Percentiles rank a stretch among this genome's conserved stretches.
Conservation (phyloP, 164 flowering plant genomes). For the Platanus orientalis region DNA sequence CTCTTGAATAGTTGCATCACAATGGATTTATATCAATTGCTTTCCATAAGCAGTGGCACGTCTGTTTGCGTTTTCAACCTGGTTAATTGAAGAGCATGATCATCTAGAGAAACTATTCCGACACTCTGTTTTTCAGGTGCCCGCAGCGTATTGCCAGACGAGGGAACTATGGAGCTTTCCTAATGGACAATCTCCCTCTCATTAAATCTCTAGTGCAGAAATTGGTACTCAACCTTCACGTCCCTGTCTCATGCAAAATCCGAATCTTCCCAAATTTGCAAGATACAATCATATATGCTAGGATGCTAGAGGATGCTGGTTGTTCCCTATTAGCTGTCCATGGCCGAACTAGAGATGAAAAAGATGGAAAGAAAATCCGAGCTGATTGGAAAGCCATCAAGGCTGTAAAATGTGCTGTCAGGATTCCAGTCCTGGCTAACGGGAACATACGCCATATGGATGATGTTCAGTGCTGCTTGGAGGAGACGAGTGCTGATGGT, state of each 20-base stretch:
- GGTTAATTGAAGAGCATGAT: too few relatives aligned
- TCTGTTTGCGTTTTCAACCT: too few relatives aligned
- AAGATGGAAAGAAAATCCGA: conserved; percentile 73
- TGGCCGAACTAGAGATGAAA: conserved; percentile 92
- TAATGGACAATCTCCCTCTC: conserved; percentile 93
- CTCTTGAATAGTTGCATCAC: too few relatives aligned
- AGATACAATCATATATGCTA: conserved; percentile 84
- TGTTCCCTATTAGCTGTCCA: conserved; percentile 95
- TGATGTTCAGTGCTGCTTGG: conserved; percentile 62
- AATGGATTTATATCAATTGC: too few relatives aligned
- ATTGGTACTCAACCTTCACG: conserved; percentile 54
- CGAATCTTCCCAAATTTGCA: conserved; percentile 72
- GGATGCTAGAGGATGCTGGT: conserved; percentile 97
- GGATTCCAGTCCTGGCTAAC: conserved; percentile 92
- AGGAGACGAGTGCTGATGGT: conserved; percentile 82
- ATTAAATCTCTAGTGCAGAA: conserved; percentile 78
- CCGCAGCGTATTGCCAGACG: conserved; percentile 95
- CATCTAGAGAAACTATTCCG: too few relatives aligned
- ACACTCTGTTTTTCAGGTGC: conserved; percentile 44
- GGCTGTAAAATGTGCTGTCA: conserved; percentile 66
- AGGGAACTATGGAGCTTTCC: conserved; percentile 92
- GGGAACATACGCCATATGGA: conserved; percentile 86
- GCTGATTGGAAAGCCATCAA: conserved; percentile 83
- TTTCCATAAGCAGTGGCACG: too few relatives aligned
- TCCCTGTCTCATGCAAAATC: conserved; percentile 97